A percentile compares a stretch with the other conserved stretches of the same genome.
These are phyloP conservation scores for Candolleomyces efflorescens DNA, from an alignment of 768 basidiomycete species.

Conservation along the genomic window DNA sequence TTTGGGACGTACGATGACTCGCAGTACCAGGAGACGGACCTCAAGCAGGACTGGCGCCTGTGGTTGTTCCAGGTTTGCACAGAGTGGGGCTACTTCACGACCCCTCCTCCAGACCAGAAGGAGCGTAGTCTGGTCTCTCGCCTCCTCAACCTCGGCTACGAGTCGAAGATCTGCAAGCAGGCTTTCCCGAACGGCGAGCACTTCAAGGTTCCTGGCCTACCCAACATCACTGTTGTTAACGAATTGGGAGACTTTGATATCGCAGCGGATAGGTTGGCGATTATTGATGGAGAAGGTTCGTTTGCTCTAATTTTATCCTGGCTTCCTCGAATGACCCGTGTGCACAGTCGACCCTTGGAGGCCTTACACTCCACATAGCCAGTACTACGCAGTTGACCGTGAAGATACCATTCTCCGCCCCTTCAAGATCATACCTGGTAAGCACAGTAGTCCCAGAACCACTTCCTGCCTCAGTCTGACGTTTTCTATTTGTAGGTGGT, in stretches of 20 bases:
- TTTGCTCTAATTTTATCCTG: background rate
- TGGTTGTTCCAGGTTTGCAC: conserved; percentile 95
- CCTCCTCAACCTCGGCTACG: conserved; percentile 47
- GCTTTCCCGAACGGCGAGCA: conserved; percentile 73
- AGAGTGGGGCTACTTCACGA: conserved; percentile 92
- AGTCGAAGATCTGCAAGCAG: conserved; percentile 34
- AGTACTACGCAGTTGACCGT: conserved; percentile 63
- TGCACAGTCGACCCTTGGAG: conserved; percentile 83
- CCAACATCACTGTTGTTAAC: conserved; percentile 84
- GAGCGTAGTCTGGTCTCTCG: conserved; percentile 77
- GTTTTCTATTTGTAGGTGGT: conserved; percentile 40
- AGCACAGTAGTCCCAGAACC: conserved; percentile 18
- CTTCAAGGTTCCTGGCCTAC: conserved; percentile 65
- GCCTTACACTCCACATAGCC: conserved; percentile 79
- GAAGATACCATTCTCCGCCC: conserved; percentile 71
- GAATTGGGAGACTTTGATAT: conserved; percentile 80
- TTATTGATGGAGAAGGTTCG: conserved; percentile 82
- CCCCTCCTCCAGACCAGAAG: conserved; percentile 66
- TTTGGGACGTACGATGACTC: conserved; percentile 79
- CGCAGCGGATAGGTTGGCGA: conserved; percentile 74
- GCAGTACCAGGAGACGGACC: conserved; percentile 54
- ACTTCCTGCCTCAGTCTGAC: background rate
- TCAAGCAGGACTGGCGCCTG: conserved; percentile 76
- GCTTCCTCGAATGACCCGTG: background rate
- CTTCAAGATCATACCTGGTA: conserved; percentile 84